A percentile compares a stretch with the other conserved stretches of the same genome.
These are phyloP conservation scores for Botryotinia narcissicola DNA, from an alignment of 2,329 filamentous ascomycete species.

Conservation along the genomic window DNA sequence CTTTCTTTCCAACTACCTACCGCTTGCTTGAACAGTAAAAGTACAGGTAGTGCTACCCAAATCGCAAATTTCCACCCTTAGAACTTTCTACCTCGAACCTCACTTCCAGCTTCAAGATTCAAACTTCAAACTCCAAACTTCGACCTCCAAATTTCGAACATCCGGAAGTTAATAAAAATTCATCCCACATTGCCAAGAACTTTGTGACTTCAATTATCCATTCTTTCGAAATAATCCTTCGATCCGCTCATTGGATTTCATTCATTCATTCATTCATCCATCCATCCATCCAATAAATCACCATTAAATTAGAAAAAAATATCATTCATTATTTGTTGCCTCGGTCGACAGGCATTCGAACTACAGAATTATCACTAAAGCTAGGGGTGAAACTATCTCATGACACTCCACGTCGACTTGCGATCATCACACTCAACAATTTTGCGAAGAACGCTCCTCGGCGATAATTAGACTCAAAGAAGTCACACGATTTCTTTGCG, in stretches of 20 bases:
- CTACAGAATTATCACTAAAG: slow-evolving; percentile 10
- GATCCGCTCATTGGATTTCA: neutral
- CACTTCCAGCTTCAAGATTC: neutral
- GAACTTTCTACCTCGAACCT: neutral
- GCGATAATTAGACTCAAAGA: neutral
- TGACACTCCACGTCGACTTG: slow-evolving; percentile 25
- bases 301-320: neutral
- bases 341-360: slow-evolving; percentile 16
- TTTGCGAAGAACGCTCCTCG: slow-evolving; percentile 15
- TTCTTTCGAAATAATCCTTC: neutral
- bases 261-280: neutral
- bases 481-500: slow-evolving; percentile 15
- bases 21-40: neutral
- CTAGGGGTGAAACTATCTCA: slow-evolving; percentile 31
- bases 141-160: neutral
- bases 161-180: neutral
- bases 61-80: neutral
- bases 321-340: slow-evolving; percentile 13
- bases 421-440: slow-evolving; percentile 25
- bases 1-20: neutral
- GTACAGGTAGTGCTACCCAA: neutral
- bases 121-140: neutral
- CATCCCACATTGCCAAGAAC: slow-evolving; percentile 14
- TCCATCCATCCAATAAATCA: neutral
- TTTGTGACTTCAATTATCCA: slow-evolving; percentile 16